These are phyloP conservation scores for Vitis riparia DNA, from an alignment of 164 flowering plant genomes.

Conservation along the genomic window DNA sequence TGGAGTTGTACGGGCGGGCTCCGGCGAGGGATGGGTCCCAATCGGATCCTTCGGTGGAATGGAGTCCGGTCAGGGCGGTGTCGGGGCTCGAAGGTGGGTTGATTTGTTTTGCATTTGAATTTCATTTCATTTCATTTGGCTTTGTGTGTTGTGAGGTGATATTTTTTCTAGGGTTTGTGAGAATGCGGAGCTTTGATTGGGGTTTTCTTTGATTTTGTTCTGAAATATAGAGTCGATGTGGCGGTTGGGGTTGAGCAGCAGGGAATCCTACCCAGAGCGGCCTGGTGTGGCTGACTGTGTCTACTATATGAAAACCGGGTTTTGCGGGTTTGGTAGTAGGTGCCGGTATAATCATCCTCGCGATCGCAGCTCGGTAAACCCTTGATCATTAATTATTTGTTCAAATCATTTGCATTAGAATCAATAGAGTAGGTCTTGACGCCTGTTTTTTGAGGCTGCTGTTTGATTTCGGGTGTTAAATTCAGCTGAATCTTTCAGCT, in stretches of 20 bases:
- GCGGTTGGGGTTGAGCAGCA: slow-evolving; percentile 46
- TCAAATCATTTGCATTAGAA: not conserved
- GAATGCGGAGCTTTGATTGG: slow-evolving; percentile 17
- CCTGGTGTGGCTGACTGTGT: slow-evolving; percentile 69
- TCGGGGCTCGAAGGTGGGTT: slow-evolving; percentile 70
- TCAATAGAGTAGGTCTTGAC: not conserved
- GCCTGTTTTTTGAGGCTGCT: not conserved
- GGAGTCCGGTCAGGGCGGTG: slow-evolving; percentile 39
- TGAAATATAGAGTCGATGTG: slow-evolving; percentile 58
- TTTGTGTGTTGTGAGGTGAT: not conserved
- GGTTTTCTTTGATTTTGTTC: slow-evolving; percentile 17
- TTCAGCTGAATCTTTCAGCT: not conserved
- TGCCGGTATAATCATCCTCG: slow-evolving; percentile 91
- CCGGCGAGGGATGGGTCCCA: slow-evolving; percentile 43
- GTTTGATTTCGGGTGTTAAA: not conserved
- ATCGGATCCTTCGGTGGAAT: slow-evolving; percentile 44
- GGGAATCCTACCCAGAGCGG: slow-evolving; percentile 76
- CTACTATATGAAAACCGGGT: slow-evolving; percentile 82
- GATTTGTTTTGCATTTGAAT: slow-evolving; percentile 6
- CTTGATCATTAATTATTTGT: not conserved
- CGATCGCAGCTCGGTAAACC: slow-evolving; percentile 57
- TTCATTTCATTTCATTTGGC: not conserved
- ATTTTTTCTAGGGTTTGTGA: slow-evolving; percentile 9
- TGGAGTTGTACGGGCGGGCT: slow-evolving; percentile 60
- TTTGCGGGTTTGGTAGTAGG: slow-evolving; percentile 75